Evolutionary conservation across 2,329 filamentous ascomycete genomes (phyloP).

Genomic region (Leptographium galeiforme): DNA sequence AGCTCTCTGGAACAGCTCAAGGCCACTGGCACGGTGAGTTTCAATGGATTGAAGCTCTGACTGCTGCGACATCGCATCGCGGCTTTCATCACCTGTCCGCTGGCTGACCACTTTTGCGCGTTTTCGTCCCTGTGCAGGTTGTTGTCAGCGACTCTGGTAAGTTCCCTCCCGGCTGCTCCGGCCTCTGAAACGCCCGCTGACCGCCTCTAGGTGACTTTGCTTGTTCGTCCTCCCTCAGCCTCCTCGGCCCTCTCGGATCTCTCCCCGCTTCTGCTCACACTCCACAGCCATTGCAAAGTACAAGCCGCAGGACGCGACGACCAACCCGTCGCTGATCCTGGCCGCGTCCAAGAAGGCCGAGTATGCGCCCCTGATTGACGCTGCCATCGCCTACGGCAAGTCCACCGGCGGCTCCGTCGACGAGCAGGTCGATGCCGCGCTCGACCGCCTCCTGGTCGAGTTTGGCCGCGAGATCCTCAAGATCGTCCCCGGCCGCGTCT

Average conservation of each 20-base stretch:
- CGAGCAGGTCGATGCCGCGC: constrained; percentile 73
- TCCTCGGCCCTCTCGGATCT: background rate
- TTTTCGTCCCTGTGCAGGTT: constrained; percentile 37
- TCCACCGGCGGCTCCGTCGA: constrained; percentile 53
- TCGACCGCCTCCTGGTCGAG: constrained; percentile 91
- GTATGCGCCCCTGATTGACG: constrained; percentile 84
- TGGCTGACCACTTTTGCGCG: constrained; percentile 11
- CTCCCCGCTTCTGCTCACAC: background rate
- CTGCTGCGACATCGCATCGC: too few species aligned
- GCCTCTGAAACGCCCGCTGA: background rate
- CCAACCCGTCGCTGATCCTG: constrained; percentile 97
- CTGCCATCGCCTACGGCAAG: constrained; percentile 79
- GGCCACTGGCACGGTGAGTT: constrained; percentile 83
- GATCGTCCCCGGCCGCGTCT: constrained; percentile 96
- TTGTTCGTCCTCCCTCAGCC: constrained; percentile 39
- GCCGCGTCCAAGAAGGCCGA: constrained; percentile 96
- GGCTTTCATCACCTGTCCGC: background rate
- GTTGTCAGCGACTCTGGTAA: constrained; percentile 96
- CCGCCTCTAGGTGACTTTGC: constrained; percentile 53
- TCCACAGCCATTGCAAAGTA: constrained; percentile 85
- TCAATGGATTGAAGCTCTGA: constrained; percentile 2
- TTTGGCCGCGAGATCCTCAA: constrained; percentile 96
- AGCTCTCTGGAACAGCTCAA: constrained; percentile 94
- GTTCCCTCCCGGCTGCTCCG: constrained; percentile 16
- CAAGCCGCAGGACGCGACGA: constrained; percentile 99